Evolutionary conservation across 148 eudicot species (phyloP), one percentile per base, ranked within the genome.

Genomic region (Amaranthus palmeri): DNA sequence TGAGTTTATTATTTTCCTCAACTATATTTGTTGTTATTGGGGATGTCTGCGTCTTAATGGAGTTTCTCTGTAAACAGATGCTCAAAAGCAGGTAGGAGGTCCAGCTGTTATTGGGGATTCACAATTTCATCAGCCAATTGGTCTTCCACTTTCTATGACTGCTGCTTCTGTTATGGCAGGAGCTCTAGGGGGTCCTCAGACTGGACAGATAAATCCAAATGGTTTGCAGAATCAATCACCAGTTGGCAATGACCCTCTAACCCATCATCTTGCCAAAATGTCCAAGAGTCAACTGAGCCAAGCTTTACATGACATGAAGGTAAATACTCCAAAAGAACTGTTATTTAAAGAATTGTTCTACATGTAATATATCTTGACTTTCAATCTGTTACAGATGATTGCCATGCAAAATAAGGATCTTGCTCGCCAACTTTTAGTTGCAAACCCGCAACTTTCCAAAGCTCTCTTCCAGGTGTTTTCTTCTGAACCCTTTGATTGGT

Each of bases 101-200:
- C 83, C 83, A 41, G 86, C 85, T n/a, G 74, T 69, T 52, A 62
- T 63, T 68, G 86, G 79, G 56, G 87, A 87, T 70, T 64, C 87
- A 74, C 67, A 77, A 68, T 78, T 79, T 68, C 76, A 86, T 72
- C 97, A 89, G 73, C 90, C 96, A 70, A 69, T 90, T 65, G 97
- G 97, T 74, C 80, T 83, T 63, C 88, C 86, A 76, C 81, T 82
- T 77, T 96, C 99, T 72, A 82, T 85, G 83, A 81, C 92, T 74
- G 93, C 99, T 80, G 92, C 96, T 81, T 78, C 86, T 52, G 82
- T 85, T 58, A 89, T 95, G 97, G 88, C 96, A 60, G 92, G 90
- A 82, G 88, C 83, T 53, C 96, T 91, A 68, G 98, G 98, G 64
- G 88, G 90, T 75, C 80, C 84, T 82, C 98, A 95, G 83, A 70